Evolutionary conservation across 1,284 basidiomycete genomes (phyloP).

Genomic region (Gymnopus androsaceus): DNA sequence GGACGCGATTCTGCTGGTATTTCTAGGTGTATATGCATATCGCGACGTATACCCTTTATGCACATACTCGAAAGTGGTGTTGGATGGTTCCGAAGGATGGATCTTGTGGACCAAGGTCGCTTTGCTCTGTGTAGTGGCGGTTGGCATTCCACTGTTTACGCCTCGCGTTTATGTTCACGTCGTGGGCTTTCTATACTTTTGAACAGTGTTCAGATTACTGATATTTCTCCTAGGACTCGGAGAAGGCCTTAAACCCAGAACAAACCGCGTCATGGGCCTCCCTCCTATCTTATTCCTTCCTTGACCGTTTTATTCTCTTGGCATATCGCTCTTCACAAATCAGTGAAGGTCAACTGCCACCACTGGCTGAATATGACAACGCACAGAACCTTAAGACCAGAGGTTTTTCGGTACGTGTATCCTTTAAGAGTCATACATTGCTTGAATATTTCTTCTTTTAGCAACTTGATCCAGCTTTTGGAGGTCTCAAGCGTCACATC

Average conservation of each 20-base stretch:
- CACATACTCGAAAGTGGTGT: slow-evolving; percentile 42
- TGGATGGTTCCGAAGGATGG: slow-evolving; percentile 35
- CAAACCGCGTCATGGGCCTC: slow-evolving; percentile 65
- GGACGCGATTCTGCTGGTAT: slow-evolving; percentile 37
- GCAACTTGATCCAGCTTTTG: slow-evolving; percentile 45
- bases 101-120: slow-evolving; percentile 40
- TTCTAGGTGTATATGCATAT: slow-evolving; percentile 51
- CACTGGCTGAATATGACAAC: slow-evolving; percentile 60
- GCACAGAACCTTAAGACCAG: slow-evolving; percentile 36
- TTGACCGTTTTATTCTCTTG: slow-evolving; percentile 52
- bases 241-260: slow-evolving; percentile 56
- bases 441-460: slow-evolving; percentile 41
- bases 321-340: slow-evolving; percentile 47
- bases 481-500: slow-evolving; percentile 34
- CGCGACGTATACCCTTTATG: slow-evolving; percentile 67
- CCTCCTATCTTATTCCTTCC: slow-evolving; percentile 57
- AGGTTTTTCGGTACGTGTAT: too few relatives aligned
- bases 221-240: slow-evolving; percentile 38
- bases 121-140: slow-evolving; percentile 33
- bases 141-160: slow-evolving; percentile 41
- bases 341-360: slow-evolving; percentile 48
- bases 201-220: neutral
- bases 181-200: slow-evolving; percentile 45
- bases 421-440: slow-evolving; percentile 29
- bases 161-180: slow-evolving; percentile 45